phyloP scores from a whole-genome alignment of 257 asterid species.

The Nicotiana noctiflora region DNA sequence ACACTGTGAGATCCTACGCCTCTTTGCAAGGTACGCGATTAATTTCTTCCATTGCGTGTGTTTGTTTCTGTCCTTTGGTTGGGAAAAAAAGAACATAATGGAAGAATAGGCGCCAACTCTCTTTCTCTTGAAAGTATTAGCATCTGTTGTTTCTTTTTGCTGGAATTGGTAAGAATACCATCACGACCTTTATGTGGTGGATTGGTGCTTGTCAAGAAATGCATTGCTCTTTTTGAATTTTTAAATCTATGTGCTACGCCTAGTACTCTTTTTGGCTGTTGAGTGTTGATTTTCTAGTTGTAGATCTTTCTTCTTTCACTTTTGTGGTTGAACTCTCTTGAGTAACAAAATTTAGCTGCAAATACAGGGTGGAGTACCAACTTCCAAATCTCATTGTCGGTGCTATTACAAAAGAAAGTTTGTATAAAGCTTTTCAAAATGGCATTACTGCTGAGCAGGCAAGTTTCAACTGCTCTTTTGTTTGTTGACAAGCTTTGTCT shows the following conservation, averaged over 20 bases:
- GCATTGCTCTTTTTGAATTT: not conserved
- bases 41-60: not conserved
- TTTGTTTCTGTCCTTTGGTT: not conserved
- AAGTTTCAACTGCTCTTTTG: constrained; percentile 14
- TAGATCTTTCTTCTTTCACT: not conserved
- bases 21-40: constrained; percentile 66
- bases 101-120: not conserved
- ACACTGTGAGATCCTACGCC: constrained; percentile 89
- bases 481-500: not conserved
- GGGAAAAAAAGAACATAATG: not conserved
- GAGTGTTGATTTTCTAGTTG: not conserved
- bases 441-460: constrained; percentile 93
- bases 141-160: not conserved
- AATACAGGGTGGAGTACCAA: constrained; percentile 87
- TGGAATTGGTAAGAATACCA: not conserved
- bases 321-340: not conserved
- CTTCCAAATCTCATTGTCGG: constrained; percentile 95
- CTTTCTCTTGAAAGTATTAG: not conserved
- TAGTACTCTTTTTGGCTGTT: not conserved
- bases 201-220: not conserved
- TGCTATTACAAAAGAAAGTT: constrained; percentile 90
- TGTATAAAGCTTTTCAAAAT: constrained; percentile 76
- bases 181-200: not conserved
- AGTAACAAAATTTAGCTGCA: constrained; percentile 17
- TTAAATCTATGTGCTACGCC: not conserved